These are phyloP conservation scores for Pseudoturritis turrita DNA, from an alignment of 345 rosid genomes.

Conservation along the genomic window DNA sequence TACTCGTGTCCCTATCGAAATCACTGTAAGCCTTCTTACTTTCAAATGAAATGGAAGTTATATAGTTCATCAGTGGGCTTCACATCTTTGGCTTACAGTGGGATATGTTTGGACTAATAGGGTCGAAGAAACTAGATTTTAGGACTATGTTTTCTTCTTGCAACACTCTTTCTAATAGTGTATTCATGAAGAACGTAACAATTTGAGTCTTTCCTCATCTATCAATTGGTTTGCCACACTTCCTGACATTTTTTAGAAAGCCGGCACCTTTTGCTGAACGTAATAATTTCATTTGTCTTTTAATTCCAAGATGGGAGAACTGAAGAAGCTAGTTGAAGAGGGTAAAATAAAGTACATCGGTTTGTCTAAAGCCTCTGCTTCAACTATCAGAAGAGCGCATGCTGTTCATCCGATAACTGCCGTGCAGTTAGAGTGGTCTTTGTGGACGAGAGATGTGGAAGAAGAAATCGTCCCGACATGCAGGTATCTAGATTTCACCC, in stretches of 20 bases:
- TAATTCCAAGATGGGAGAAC: conserved; percentile 39
- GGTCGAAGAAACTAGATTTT: neutral
- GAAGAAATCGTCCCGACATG: conserved; percentile 48
- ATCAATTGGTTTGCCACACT: neutral
- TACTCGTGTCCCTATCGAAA: conserved; percentile 17
- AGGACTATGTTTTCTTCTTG: neutral
- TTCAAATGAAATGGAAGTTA: neutral
- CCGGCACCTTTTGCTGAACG: neutral
- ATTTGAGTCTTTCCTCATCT: neutral
- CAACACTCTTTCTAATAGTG: too few relatives aligned
- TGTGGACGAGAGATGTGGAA: conserved; percentile 80
- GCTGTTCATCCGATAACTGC: conserved; percentile 74
- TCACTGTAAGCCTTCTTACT: conserved; percentile 23
- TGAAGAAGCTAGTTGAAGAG: conserved; percentile 70
- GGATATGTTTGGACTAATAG: neutral
- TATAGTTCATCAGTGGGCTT: neutral
- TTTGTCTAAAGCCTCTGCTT: conserved; percentile 75
- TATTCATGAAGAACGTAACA: too few relatives aligned
- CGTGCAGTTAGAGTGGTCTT: conserved; percentile 73
- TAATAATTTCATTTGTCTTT: neutral
- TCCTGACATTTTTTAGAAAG: neutral
- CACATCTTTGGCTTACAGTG: neutral
- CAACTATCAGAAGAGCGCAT: conserved; percentile 79
- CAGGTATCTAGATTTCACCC: neutral
- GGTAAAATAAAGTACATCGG: conserved; percentile 73